Evolutionary conservation across 139 green algal genomes (phyloP).

Genomic region (Coelastrella sp.): DNA sequence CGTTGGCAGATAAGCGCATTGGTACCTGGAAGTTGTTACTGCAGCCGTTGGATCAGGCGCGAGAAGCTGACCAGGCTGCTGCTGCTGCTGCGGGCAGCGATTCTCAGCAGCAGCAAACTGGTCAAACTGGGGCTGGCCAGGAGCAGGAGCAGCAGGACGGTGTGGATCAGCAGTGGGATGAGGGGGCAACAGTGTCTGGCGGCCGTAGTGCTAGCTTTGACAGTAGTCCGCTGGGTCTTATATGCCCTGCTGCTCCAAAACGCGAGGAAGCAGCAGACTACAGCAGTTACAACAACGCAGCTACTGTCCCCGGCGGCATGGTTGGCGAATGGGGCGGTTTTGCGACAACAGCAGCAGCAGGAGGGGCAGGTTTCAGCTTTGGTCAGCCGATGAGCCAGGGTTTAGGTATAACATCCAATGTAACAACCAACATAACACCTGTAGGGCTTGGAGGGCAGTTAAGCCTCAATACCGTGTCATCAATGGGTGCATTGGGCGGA

Average conservation of each 20-base stretch:
- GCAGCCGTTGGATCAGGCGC: background rate
- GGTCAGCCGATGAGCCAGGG: background rate
- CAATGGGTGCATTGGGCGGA: background rate
- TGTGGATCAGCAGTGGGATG: background rate
- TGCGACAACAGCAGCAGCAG: background rate
- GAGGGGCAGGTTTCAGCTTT: background rate
- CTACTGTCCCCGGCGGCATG: background rate
- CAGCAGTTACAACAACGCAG: background rate
- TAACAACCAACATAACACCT: background rate
- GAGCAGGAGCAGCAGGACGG: background rate
- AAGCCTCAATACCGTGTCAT: too few relatives aligned
- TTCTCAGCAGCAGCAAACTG: background rate
- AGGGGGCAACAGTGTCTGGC: background rate
- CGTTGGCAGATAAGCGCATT: background rate
- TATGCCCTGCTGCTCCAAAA: slow-evolving; percentile 13
- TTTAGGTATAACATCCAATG: background rate
- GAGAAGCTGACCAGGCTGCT: slow-evolving; percentile 1
- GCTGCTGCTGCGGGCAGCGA: background rate
- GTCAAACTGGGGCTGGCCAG: too few relatives aligned
- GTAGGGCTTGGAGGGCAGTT: background rate
- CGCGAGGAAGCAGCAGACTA: background rate
- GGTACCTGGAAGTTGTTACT: slow-evolving; percentile 10
- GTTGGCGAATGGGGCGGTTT: background rate
- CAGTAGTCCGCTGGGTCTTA: background rate
- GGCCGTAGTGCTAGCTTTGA: background rate